Evolutionary conservation across 768 basidiomycete genomes (phyloP).

Genomic region (Hortiboletus campestris): DNA sequence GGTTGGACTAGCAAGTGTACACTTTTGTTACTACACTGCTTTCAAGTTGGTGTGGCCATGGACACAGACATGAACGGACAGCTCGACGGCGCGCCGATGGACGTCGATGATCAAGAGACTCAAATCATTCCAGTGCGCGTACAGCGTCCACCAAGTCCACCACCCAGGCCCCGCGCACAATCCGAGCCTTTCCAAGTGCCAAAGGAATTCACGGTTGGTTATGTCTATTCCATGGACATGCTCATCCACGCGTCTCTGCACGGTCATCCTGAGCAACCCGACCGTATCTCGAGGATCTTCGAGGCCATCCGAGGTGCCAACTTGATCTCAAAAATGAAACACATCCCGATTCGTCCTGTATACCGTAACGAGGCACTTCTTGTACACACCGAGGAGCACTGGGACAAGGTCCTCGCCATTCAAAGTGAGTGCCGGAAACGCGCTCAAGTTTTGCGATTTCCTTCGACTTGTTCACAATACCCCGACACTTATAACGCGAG

Average conservation of each 20-base stretch:
- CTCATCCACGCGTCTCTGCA: constrained; percentile 71
- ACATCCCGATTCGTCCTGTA: constrained; percentile 72
- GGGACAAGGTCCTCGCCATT: constrained; percentile 85
- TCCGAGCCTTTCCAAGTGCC: constrained; percentile 32
- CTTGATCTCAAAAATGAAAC: constrained; percentile 70
- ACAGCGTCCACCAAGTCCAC: constrained; percentile 23
- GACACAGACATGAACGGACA: constrained; percentile 20
- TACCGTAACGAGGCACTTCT: constrained; percentile 77
- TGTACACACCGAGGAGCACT: constrained; percentile 88
- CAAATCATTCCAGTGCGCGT: background rate
- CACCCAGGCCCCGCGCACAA: constrained; percentile 22
- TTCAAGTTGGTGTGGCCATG: background rate
- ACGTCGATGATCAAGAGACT: constrained; percentile 24
- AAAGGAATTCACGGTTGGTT: constrained; percentile 55
- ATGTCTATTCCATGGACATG: constrained; percentile 87
- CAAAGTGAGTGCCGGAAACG: constrained; percentile 56
- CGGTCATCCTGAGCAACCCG: constrained; percentile 74
- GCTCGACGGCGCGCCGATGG: constrained; percentile 24
- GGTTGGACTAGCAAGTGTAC: background rate
- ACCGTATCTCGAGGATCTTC: constrained; percentile 77
- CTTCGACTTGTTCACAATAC: background rate
- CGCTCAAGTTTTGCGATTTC: background rate
- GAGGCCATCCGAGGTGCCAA: constrained; percentile 57
- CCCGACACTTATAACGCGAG: constrained; percentile 16
- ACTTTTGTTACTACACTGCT: constrained; percentile 2